Conservation (phyloP, 2,329 filamentous ascomycete species). For the Aspergillus sp. region DNA sequence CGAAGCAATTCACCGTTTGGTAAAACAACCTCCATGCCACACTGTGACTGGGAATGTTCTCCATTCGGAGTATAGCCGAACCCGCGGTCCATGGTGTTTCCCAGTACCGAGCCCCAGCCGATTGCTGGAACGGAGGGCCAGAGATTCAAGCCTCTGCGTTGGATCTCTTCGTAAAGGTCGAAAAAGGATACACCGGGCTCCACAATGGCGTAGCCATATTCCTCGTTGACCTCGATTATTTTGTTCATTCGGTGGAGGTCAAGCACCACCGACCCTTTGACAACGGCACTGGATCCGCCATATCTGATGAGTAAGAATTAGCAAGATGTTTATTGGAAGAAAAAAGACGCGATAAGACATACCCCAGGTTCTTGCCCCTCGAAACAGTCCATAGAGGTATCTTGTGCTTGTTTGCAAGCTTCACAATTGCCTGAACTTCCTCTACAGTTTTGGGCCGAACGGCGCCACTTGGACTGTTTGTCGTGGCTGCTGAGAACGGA, state of each 20-base stretch:
- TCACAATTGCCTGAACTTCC: conserved; percentile 7
- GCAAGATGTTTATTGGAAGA: too few species aligned
- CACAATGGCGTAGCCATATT: conserved; percentile 56
- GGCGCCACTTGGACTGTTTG: neutral
- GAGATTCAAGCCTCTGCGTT: conserved; percentile 8
- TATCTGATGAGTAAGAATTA: neutral
- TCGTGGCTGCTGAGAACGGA: neutral
- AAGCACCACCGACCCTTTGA: neutral
- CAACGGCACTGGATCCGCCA: conserved; percentile 6
- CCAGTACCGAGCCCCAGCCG: conserved; percentile 51
- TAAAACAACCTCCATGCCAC: conserved; percentile 53
- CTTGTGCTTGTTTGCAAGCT: conserved; percentile 13
- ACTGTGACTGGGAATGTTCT: conserved; percentile 50
- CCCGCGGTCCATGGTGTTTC: conserved; percentile 53
- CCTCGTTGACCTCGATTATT: conserved; percentile 57
- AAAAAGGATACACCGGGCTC: conserved; percentile 62
- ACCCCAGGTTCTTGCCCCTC: conserved; percentile 13
- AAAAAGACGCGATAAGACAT: neutral
- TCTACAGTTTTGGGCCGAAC: conserved; percentile 4
- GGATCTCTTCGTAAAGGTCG: conserved; percentile 50
- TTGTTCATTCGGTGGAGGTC: conserved; percentile 50
- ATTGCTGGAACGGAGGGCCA: conserved; percentile 39
- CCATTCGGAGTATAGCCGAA: conserved; percentile 49
- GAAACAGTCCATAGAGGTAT: conserved; percentile 12
- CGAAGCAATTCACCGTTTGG: conserved; percentile 52